A percentile compares a stretch with the other conserved stretches of the same genome.
These are phyloP conservation scores for Zoysia japonica DNA, from an alignment of 176 grass and related monocot genomes.

Conservation along the genomic window DNA sequence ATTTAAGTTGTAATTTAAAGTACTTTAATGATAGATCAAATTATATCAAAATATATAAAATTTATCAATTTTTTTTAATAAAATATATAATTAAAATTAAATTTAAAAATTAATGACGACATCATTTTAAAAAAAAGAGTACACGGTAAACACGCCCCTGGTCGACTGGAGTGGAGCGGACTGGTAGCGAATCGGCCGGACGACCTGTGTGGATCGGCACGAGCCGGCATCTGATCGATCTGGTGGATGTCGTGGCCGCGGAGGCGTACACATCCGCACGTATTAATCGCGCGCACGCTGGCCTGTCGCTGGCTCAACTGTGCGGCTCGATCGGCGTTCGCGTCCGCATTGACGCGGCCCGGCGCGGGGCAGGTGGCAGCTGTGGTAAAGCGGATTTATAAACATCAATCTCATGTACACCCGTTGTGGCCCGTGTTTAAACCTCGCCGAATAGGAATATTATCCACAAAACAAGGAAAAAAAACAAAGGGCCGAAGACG, in stretches of 20 bases:
- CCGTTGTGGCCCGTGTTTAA: too few species aligned
- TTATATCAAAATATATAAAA: too few species aligned
- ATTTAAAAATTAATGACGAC: too few species aligned
- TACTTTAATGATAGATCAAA: too few species aligned
- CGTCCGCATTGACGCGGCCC: neutral
- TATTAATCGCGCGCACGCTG: conserved; percentile 1
- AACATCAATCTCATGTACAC: too few species aligned
- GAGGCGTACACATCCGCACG: neutral
- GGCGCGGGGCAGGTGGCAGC: neutral
- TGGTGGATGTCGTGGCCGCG: neutral
- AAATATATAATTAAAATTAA: too few species aligned
- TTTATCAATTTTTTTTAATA: too few species aligned
- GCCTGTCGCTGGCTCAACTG: neutral
- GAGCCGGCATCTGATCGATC: neutral
- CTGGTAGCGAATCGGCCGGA: neutral
- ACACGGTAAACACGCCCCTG: too few species aligned
- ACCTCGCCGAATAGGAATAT: too few species aligned
- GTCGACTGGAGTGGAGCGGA: neutral
- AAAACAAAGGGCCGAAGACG: neutral
- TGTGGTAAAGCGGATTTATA: neutral
- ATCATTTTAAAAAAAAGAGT: too few species aligned
- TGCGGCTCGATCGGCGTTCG: neutral
- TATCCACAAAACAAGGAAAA: too few species aligned
- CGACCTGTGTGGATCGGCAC: neutral
- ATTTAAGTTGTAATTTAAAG: too few species aligned